These are phyloP conservation scores for Fraxinus sp. DNA, from an alignment of 305 asterid genomes.

Conservation along the genomic window DNA sequence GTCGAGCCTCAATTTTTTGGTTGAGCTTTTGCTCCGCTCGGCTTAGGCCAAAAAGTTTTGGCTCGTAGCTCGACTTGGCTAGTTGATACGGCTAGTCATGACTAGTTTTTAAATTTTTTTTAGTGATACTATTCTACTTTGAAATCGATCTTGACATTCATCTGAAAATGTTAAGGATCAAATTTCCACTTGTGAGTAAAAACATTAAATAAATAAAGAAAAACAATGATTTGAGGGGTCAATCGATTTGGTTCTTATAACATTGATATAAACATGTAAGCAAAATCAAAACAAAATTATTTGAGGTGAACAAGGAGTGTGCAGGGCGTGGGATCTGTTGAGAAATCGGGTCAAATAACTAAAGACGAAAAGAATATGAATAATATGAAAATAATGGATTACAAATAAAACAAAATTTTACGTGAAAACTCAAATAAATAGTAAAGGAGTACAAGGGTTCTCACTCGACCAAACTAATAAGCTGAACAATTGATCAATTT, in stretches of 20 bases:
- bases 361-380: background rate
- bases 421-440: background rate
- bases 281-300: background rate
- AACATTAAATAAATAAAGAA: background rate
- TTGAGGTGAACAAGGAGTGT: background rate
- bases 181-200: background rate
- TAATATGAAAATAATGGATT: too few relatives aligned
- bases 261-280: background rate
- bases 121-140: background rate
- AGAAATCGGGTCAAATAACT: background rate
- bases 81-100: background rate
- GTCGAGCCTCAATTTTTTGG: too few relatives aligned
- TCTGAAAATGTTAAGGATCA: background rate
- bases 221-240: background rate
- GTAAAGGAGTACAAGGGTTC: background rate
- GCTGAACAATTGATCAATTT: background rate
- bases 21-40: too few relatives aligned
- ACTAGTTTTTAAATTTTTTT: slow-evolving; percentile 7
- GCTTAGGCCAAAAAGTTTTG: too few relatives aligned
- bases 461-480: background rate
- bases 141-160: background rate
- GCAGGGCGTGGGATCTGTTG: background rate
- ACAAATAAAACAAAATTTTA: background rate
- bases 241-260: background rate
- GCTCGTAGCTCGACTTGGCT: too few relatives aligned